Conservation (phyloP, 176 grass and related monocot species). For the Aegilops sharonensis region DNA sequence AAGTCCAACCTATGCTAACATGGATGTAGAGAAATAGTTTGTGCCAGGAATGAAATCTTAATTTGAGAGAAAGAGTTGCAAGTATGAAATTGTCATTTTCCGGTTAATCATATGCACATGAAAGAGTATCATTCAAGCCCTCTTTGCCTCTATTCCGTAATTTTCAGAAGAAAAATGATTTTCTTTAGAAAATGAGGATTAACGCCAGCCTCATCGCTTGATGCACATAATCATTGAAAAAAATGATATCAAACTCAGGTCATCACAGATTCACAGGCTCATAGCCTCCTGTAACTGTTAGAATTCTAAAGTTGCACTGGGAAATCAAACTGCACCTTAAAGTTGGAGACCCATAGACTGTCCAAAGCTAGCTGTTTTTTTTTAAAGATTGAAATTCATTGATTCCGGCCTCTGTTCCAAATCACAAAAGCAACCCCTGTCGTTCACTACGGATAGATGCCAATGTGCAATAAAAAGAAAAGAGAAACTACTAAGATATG, state of each 20-base stretch:
- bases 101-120: background rate
- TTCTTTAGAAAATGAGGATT: too few relatives aligned
- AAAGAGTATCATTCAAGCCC: background rate
- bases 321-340: background rate
- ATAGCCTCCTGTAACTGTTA: background rate
- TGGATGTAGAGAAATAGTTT: too few relatives aligned
- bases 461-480: too few relatives aligned
- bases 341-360: background rate
- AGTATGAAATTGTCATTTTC: background rate
- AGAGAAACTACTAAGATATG: too few relatives aligned
- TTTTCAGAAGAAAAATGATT: background rate
- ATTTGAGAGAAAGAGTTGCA: too few relatives aligned
- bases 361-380: background rate
- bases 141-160: background rate
- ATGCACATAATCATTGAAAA: too few relatives aligned
- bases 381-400: background rate
- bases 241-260: background rate
- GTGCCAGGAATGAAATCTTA: too few relatives aligned
- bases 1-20: too few relatives aligned
- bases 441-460: too few relatives aligned
- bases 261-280: background rate
- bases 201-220: too few relatives aligned
- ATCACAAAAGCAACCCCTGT: background rate
- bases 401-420: background rate
- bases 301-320: background rate